Evolutionary conservation across 345 rosid genomes (phyloP).

Genomic region (Boechera divaricarpa): DNA sequence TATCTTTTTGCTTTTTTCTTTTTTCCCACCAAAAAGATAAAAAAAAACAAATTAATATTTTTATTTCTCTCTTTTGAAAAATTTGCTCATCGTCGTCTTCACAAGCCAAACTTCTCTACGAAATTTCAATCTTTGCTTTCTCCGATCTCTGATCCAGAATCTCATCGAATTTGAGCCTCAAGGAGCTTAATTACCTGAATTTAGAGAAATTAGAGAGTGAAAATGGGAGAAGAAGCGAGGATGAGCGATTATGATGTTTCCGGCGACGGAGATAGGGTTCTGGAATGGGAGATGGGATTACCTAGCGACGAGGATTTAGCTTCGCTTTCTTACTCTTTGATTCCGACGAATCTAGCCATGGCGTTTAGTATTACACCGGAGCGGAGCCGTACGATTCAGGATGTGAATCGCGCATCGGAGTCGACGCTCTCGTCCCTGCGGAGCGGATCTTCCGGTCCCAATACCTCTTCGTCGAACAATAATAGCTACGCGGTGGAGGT

Average conservation of each 20-base stretch:
- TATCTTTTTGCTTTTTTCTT: constrained; percentile 23
- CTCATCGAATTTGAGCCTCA: background rate
- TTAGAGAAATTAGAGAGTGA: background rate
- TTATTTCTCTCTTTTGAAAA: constrained; percentile 3
- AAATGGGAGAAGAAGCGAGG: constrained; percentile 54
- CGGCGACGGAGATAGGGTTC: constrained; percentile 64
- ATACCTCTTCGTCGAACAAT: constrained; percentile 32
- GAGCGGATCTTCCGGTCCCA: constrained; percentile 33
- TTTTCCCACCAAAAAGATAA: background rate
- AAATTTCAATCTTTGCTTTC: constrained; percentile 12
- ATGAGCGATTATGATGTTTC: constrained; percentile 48
- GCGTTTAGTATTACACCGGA: constrained; percentile 86
- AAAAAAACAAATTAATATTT: too few species aligned
- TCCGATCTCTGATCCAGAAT: constrained; percentile 24
- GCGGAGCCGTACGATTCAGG: constrained; percentile 56
- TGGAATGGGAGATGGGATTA: constrained; percentile 89
- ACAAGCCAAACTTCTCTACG: constrained; percentile 47
- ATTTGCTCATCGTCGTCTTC: constrained; percentile 40
- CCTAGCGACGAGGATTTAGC: constrained; percentile 75
- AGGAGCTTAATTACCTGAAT: background rate
- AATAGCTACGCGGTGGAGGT: constrained; percentile 49
- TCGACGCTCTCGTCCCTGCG: constrained; percentile 65
- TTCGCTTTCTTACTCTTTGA: constrained; percentile 68
- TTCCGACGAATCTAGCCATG: constrained; percentile 78
- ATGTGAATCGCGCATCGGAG: constrained; percentile 79